Evolutionary conservation across 352 stramenopile species (phyloP).

Genomic region (Pythium dissimile): DNA sequence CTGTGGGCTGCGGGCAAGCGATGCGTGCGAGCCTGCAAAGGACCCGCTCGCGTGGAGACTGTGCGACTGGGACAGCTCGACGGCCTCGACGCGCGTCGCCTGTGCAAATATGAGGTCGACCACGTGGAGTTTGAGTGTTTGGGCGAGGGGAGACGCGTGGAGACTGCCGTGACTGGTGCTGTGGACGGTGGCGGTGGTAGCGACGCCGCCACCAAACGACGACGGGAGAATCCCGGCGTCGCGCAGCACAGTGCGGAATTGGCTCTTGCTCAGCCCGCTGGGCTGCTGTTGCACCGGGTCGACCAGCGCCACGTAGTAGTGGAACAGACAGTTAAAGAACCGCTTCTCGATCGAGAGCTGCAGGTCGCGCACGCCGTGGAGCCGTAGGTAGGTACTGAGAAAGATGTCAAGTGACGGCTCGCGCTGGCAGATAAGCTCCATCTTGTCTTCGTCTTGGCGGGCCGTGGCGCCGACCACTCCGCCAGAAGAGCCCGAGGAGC

Average conservation of each 20-base stretch:
- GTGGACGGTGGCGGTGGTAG: no score
- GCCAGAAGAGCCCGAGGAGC: no score
- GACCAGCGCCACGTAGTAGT: slow-evolving; percentile 59
- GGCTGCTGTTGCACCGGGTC: slow-evolving; percentile 34
- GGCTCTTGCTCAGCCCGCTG: slow-evolving; percentile 55
- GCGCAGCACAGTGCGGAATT: slow-evolving; percentile 55
- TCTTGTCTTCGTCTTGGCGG: slow-evolving; percentile 28
- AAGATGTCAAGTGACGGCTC: slow-evolving; percentile 58
- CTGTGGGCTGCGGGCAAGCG: slow-evolving; percentile 17
- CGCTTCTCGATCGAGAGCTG: slow-evolving; percentile 57
- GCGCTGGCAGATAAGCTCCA: slow-evolving; percentile 55
- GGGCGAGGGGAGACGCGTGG: not conserved
- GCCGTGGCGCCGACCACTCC: not conserved
- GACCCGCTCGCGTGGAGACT: slow-evolving; percentile 3
- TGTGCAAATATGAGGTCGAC: slow-evolving; percentile 65
- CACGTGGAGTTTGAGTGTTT: slow-evolving; percentile 55
- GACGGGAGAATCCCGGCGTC: slow-evolving; percentile 44
- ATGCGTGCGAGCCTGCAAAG: slow-evolving; percentile 14
- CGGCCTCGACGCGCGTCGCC: slow-evolving; percentile 32
- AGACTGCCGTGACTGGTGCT: not conserved
- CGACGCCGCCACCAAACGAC: slow-evolving; percentile 10
- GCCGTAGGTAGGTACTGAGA: slow-evolving; percentile 45
- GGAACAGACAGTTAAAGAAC: slow-evolving; percentile 62
- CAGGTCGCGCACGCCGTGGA: slow-evolving; percentile 42
- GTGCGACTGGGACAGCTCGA: slow-evolving; percentile 20